Conservation (phyloP, 495 filamentous ascomycete genomes). For the Margaritispora aquatica region DNA sequence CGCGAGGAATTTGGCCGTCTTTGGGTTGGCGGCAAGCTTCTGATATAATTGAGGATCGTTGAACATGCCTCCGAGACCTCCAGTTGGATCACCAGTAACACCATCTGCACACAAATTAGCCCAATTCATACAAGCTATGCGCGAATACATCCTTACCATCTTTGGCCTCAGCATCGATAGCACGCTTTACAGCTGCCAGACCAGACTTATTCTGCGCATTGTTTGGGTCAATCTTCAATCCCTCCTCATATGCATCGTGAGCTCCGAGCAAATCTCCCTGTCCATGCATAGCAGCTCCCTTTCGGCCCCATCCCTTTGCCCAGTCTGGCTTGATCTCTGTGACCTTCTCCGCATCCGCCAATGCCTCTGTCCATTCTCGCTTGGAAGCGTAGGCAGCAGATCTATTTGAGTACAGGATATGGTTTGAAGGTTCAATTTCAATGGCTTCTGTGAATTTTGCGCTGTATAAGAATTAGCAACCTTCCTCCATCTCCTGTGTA, state of each 20-base stretch:
- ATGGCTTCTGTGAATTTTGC: constrained; percentile 94
- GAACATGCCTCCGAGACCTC: constrained; percentile 84
- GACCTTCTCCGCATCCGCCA: constrained; percentile 88
- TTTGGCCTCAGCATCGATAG: constrained; percentile 76
- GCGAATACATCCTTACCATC: constrained; percentile 41
- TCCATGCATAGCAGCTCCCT: constrained; percentile 86
- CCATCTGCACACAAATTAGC: constrained; percentile 17
- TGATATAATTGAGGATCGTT: constrained; percentile 82
- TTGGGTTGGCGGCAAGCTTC: constrained; percentile 90
- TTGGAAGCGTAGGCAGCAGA: constrained; percentile 94
- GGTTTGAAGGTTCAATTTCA: constrained; percentile 78
- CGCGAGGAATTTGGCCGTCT: constrained; percentile 78
- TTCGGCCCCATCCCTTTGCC: constrained; percentile 91
- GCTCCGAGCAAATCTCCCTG: constrained; percentile 78
- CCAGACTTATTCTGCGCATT: constrained; percentile 93
- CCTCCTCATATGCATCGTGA: constrained; percentile 83
- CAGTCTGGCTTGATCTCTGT: constrained; percentile 94
- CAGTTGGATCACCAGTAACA: constrained; percentile 54
- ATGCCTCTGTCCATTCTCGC: constrained; percentile 73
- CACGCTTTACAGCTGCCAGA: constrained; percentile 71
- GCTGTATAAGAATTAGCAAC: constrained; percentile 38
- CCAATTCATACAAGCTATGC: neutral
- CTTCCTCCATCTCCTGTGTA: neutral
- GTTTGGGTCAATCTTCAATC: constrained; percentile 80
- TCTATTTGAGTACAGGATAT: constrained; percentile 96